Evolutionary conservation across 441 rosid genomes (phyloP).

Genomic region (Gossypium schwendimanii): DNA sequence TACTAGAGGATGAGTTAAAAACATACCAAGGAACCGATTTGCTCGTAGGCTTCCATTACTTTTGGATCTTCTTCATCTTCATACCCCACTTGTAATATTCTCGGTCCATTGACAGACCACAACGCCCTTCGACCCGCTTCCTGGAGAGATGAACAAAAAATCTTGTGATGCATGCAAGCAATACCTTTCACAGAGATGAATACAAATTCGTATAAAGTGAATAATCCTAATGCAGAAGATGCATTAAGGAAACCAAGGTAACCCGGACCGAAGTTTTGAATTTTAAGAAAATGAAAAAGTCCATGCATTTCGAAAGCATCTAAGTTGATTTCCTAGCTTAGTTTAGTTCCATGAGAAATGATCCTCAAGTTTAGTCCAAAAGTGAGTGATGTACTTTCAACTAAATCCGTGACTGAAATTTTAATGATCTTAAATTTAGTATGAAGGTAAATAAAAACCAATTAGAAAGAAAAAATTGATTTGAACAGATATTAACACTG

Average conservation of each 20-base stretch:
- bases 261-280: neutral
- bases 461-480: no score
- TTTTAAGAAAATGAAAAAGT: neutral
- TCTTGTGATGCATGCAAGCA: conserved; percentile 3
- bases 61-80: conserved; percentile 78
- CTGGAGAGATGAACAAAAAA: conserved; percentile 26
- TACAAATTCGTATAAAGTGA: neutral
- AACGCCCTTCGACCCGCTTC: conserved; percentile 83
- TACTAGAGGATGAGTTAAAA: neutral
- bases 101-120: conserved; percentile 82
- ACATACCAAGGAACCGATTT: conserved; percentile 72
- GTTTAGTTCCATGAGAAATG: neutral
- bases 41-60: conserved; percentile 90
- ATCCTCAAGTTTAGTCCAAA: neutral
- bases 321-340: conserved; percentile 1
- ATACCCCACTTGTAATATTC: conserved; percentile 75
- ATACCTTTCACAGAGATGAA: neutral
- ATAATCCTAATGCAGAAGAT: neutral
- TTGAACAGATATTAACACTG: neutral
- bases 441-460: neutral
- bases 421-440: neutral
- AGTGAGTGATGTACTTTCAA: neutral
- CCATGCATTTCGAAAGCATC: neutral
- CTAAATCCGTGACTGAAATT: neutral
- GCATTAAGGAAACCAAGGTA: neutral